Percentiles rank a stretch among this genome's conserved stretches.
Evolutionary conservation across 352 stramenopile genomes (phyloP).

Genomic region (Globisporangium polare): DNA sequence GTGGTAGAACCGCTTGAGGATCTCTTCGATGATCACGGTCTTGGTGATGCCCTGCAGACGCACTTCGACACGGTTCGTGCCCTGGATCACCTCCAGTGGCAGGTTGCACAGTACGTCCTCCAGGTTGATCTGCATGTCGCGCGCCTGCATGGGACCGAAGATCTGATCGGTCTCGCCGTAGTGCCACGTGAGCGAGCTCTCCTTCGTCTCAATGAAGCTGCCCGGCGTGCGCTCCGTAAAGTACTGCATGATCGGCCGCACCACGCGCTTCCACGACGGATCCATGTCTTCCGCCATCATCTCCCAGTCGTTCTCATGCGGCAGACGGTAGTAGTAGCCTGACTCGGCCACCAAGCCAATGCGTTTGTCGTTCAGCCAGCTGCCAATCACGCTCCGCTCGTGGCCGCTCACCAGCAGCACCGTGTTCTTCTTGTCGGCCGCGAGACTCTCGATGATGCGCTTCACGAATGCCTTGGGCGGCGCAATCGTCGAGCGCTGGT

Average conservation of each 20-base stretch:
- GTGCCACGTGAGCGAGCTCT: constrained; percentile 85
- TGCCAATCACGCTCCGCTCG: constrained; percentile 84
- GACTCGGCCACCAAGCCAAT: constrained; percentile 73
- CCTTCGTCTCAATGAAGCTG: constrained; percentile 80
- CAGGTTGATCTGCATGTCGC: constrained; percentile 87
- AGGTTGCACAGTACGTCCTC: constrained; percentile 80
- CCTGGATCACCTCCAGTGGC: constrained; percentile 85
- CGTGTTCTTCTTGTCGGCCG: constrained; percentile 57
- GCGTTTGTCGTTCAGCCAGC: constrained; percentile 73
- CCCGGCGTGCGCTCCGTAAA: constrained; percentile 74
- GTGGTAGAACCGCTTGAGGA: constrained; percentile 43
- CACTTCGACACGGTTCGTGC: constrained; percentile 75
- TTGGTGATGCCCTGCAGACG: constrained; percentile 78
- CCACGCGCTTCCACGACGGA: constrained; percentile 74
- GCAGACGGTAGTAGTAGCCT: constrained; percentile 68
- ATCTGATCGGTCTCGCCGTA: constrained; percentile 82
- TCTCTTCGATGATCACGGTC: constrained; percentile 64
- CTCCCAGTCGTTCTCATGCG: constrained; percentile 63
- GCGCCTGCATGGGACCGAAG: constrained; percentile 84
- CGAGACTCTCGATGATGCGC: constrained; percentile 17
- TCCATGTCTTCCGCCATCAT: constrained; percentile 56
- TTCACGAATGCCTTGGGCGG: constrained; percentile 67
- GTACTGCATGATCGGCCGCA: constrained; percentile 67
- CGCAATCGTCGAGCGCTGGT: constrained; percentile 19
- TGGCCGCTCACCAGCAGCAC: constrained; percentile 72